Conservation (phyloP, 1,284 basidiomycete species). For the Microbotryomycetes sp. region DNA sequence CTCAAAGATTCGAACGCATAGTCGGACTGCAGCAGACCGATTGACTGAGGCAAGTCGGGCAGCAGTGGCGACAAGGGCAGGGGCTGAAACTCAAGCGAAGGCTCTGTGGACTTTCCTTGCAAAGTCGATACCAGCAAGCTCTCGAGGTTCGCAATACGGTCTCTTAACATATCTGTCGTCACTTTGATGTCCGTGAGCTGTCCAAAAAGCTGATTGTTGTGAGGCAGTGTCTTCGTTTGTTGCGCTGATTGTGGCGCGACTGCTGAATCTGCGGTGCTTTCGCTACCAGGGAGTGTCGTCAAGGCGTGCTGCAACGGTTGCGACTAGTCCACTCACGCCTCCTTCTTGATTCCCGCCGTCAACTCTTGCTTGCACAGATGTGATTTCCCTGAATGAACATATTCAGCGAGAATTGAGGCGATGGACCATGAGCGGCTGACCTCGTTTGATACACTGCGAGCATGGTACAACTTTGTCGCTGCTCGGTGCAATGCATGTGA, state of each 20-base stretch:
- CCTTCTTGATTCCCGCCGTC: not conserved
- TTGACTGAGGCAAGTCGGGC: no score
- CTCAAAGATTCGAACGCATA: no score
- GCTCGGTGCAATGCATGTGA: not conserved
- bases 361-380: not conserved
- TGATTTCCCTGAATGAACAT: not conserved
- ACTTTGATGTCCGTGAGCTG: not conserved
- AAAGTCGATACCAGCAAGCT: not conserved
- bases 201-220: not conserved
- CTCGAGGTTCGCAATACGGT: not conserved
- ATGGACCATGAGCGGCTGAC: constrained; percentile 2
- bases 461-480: not conserved
- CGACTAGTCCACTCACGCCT: not conserved
- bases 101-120: no score
- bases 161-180: not conserved
- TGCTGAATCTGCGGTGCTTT: no score
- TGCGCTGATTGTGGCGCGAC: no score
- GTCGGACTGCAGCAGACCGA: no score
- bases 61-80: no score
- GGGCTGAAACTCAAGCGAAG: no score
- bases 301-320: no score
- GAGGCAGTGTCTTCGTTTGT: not conserved
- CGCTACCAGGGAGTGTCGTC: no score
- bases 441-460: constrained; percentile 18
- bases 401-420: not conserved